Percentiles rank a stretch among this genome's conserved stretches.
Conservation (phyloP, 2,329 filamentous ascomycete genomes). For the Epichloe coenophiala region DNA sequence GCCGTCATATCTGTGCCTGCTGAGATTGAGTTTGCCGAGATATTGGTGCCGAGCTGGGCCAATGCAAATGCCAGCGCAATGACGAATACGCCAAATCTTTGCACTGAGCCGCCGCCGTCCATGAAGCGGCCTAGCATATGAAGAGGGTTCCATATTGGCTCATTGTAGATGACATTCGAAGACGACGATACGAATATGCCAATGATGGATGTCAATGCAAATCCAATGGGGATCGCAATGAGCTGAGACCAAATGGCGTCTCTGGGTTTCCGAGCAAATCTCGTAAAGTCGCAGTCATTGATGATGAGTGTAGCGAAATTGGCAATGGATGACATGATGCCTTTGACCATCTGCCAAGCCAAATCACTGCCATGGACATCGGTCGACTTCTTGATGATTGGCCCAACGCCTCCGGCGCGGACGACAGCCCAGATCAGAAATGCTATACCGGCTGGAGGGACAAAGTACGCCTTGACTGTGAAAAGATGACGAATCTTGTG, state of each 20-base stretch:
- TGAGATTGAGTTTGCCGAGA: slow-evolving; percentile 74
- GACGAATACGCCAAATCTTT: slow-evolving; percentile 64
- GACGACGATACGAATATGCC: slow-evolving; percentile 67
- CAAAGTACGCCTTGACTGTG: slow-evolving; percentile 77
- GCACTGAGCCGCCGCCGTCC: slow-evolving; percentile 50
- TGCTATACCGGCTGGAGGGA: slow-evolving; percentile 68
- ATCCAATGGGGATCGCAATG: slow-evolving; percentile 56
- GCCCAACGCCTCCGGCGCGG: slow-evolving; percentile 69
- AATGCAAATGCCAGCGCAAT: slow-evolving; percentile 59
- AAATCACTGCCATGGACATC: slow-evolving; percentile 52
- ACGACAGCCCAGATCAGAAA: slow-evolving; percentile 83
- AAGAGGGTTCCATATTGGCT: slow-evolving; percentile 63
- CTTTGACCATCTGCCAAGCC: slow-evolving; percentile 71
- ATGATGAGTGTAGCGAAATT: slow-evolving; percentile 84
- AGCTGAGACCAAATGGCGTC: slow-evolving; percentile 76
- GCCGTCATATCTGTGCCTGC: slow-evolving; percentile 75
- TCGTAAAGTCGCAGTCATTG: slow-evolving; percentile 72
- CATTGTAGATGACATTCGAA: slow-evolving; percentile 51
- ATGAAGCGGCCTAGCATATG: slow-evolving; percentile 53
- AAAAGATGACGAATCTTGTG: slow-evolving; percentile 83
- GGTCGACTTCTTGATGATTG: slow-evolving; percentile 59
- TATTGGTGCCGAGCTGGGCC: slow-evolving; percentile 76
- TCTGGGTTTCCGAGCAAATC: slow-evolving; percentile 63
- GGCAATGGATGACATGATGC: slow-evolving; percentile 78
- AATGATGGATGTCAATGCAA: slow-evolving; percentile 72